Evolutionary conservation across 768 basidiomycete species (phyloP).

Genomic region (Tylopilus plumbeoviolaceoides): DNA sequence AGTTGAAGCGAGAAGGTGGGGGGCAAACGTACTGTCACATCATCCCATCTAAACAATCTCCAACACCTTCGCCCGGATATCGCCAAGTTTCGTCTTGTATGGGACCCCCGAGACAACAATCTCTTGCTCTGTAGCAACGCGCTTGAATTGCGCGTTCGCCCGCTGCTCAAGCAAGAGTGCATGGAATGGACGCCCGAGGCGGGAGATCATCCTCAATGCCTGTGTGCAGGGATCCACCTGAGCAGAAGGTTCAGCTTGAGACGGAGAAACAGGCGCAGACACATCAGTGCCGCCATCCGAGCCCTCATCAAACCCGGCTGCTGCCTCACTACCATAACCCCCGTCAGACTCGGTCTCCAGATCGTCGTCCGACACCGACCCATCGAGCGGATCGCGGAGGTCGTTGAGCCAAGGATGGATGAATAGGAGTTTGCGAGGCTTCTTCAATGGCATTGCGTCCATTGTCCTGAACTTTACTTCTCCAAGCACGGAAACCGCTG

Average conservation of each 20-base stretch:
- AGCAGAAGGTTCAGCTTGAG: not conserved
- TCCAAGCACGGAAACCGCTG: not conserved
- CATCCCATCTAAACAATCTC: not conserved
- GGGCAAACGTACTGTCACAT: too few species aligned
- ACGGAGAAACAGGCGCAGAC: not conserved
- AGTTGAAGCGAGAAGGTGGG: too few species aligned
- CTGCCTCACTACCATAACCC: too few species aligned
- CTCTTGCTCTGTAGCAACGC: not conserved
- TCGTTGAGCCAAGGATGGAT: constrained; percentile 10
- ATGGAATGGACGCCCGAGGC: constrained; percentile 1
- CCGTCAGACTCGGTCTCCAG: not conserved
- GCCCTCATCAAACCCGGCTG: too few species aligned
- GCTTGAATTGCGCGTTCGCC: not conserved
- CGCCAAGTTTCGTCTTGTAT: not conserved
- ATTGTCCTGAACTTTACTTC: constrained; percentile 1
- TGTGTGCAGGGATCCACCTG: not conserved
- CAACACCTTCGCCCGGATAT: not conserved
- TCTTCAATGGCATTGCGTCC: not conserved
- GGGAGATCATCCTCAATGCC: constrained; percentile 1
- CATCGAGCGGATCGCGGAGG: too few species aligned
- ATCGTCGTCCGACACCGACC: not conserved
- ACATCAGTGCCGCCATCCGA: too few species aligned
- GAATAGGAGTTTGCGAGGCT: not conserved
- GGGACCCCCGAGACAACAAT: not conserved
- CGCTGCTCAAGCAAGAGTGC: constrained; percentile 2